Evolutionary conservation across 768 basidiomycete species (phyloP), one percentile per base, ranked within the genome.

Genomic region (Mycena metata): DNA sequence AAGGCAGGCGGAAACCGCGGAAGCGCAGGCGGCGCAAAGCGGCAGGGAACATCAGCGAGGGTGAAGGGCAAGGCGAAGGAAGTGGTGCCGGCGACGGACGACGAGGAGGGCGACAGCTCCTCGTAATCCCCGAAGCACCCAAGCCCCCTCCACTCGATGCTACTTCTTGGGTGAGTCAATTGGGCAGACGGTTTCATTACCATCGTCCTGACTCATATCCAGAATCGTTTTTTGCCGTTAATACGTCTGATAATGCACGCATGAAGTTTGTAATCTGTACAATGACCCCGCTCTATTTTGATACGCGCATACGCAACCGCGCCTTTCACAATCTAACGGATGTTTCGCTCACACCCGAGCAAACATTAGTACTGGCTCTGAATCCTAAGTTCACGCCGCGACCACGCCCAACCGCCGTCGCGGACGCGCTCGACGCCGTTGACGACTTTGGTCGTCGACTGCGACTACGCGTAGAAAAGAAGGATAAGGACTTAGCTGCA

Each of bases 261-360:
- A 47, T 21, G 11, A 47, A 23, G 21, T 47, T 47, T 47, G 46
- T 47, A 47, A 47, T 47, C 21, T 23, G 46, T 23, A 47, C 46
- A 23, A 47, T 47, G 46, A 23, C 46, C 16, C 46, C 46, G n/a
- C 24, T 47, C 21, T 47, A 47, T 13, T 47, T 9, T 47, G 46
- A 47, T 13, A 47, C 43, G 7, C 46, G 13, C 46, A 47, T 47
- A n/a, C n/a, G 21, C 11, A 47, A 47, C 50, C 50, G 50, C 50
- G 30, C 30, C 35, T 35, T 52, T 52, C 50, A 35, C 33, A 52
- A 52, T 33, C 50, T 52, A 52, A 52, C 50, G 50, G 50, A 52
- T 52, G 35, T 52, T 52, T 16, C 30, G 30, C 26, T 52, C 50
- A 52, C 50, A 52, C 50, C 50, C 35, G 50, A 52, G 50, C 50